Evolutionary conservation across 108 stramenopile species (phyloP), one percentile per base, ranked within the genome.

Genomic region (Nitzschia inconspicua): DNA sequence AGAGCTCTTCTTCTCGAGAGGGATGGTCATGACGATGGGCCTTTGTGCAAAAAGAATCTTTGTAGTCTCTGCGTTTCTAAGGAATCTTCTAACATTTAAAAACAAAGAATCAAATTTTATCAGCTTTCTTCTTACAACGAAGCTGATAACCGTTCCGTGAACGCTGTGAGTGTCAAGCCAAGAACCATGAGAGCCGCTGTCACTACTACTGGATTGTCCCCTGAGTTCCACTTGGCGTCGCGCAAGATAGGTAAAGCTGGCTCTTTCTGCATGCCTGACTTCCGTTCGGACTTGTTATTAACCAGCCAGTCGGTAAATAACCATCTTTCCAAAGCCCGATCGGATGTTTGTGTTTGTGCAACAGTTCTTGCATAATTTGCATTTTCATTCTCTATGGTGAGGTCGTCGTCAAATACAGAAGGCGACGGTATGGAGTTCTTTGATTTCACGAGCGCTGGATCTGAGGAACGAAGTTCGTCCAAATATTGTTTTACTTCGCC

Each of bases 181-280:
- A 85, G 8, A 43, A 80, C 54, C 66, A 91, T 84, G 43, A 91
- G 60, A 4, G 70, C 75, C 2, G 87, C 68, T 8, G 91, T 82
- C 2, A 79, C 91, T 14, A 88, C 52, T 4, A 88, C 85, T 16
- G 87, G 91, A 70, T 92, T 92, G 53, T 92, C 91, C 0, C 91
- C 91, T 16, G 84, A 86, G 51, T 92, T 92, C 87, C 91, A 92
- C 65, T 92, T 92, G 6, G 91, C 91, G 28, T 82, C 50, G 55
- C 83, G 88, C 32, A 92, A 47, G 4, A 88, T 76, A 0, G 90
- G 90, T 3, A 92, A 36, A 3, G 91, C 91, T 7, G 85, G 85
- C 65, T 84, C 83, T 43, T 92, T 92, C 51, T 86, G 78, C 5
- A 78, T 70, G 16, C 85, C 85, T 37, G 22, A 49, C 67, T 69